phyloP scores from a whole-genome alignment of 2,329 filamentous ascomycete genomes.

The Cryphonectria radicalis region DNA sequence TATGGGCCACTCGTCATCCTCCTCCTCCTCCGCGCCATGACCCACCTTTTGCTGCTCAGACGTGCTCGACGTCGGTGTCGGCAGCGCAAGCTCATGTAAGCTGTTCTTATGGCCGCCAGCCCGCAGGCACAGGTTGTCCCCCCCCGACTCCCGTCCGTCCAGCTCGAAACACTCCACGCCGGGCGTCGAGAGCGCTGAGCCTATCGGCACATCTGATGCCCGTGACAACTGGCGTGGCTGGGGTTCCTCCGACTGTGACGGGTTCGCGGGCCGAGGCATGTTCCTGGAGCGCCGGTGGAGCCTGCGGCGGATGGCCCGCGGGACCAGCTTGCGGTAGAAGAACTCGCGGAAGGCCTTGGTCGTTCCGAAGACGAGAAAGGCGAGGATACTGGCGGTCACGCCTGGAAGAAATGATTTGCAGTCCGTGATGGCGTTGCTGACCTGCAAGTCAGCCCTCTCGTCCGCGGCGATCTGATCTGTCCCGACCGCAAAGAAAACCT shows the following conservation, averaged over 20 bases:
- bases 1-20: slow-evolving; percentile 17
- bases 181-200: slow-evolving; percentile 4
- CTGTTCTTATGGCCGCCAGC: background rate
- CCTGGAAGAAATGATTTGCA: slow-evolving; percentile 45
- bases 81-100: slow-evolving; percentile 6
- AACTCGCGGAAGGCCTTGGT: slow-evolving; percentile 42
- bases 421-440: slow-evolving; percentile 37
- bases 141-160: slow-evolving; percentile 14
- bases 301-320: slow-evolving; percentile 28
- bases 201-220: background rate
- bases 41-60: slow-evolving; percentile 4
- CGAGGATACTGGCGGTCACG: slow-evolving; percentile 41
- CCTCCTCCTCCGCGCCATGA: slow-evolving; percentile 9
- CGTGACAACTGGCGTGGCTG: background rate
- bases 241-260: background rate
- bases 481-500: slow-evolving; percentile 40
- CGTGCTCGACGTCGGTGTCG: slow-evolving; percentile 13
- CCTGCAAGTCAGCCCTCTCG: slow-evolving; percentile 41
- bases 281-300: slow-evolving; percentile 5
- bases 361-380: slow-evolving; percentile 48
- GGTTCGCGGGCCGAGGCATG: background rate
- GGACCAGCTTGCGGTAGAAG: slow-evolving; percentile 34
- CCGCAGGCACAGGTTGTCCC: background rate
- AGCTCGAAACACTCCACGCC: slow-evolving; percentile 19
- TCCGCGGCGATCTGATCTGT: slow-evolving; percentile 35